These are phyloP conservation scores for Medicago lupulina DNA, from an alignment of 306 rosid species.

Conservation along the genomic window DNA sequence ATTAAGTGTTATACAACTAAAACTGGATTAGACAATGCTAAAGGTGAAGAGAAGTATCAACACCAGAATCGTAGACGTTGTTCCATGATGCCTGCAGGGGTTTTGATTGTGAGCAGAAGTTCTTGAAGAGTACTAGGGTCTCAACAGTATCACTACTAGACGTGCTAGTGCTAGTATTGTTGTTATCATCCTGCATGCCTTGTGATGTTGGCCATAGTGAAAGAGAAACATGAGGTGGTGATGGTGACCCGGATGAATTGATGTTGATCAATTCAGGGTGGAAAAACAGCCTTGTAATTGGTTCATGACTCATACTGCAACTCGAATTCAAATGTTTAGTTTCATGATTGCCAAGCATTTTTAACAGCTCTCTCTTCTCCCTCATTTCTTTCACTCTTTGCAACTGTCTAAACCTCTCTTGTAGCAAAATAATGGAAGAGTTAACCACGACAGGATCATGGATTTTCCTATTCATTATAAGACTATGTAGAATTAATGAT, in stretches of 20 bases:
- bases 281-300: slow-evolving; percentile 44
- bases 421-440: slow-evolving; percentile 78
- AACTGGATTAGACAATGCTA: slow-evolving; percentile 44
- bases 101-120: slow-evolving; percentile 40
- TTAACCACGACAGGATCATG: slow-evolving; percentile 44
- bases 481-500: background rate
- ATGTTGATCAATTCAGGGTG: slow-evolving; percentile 45
- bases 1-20: slow-evolving; percentile 9
- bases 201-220: slow-evolving; percentile 57
- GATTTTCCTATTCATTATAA: slow-evolving; percentile 52
- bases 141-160: background rate
- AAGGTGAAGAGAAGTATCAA: slow-evolving; percentile 90
- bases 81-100: slow-evolving; percentile 42
- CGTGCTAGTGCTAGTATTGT: background rate
- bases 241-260: slow-evolving; percentile 31
- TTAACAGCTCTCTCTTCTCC: slow-evolving; percentile 63
- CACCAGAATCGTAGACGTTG: slow-evolving; percentile 49
- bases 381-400: slow-evolving; percentile 86
- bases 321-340: slow-evolving; percentile 32
- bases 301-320: slow-evolving; percentile 28
- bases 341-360: slow-evolving; percentile 35
- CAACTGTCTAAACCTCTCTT: slow-evolving; percentile 78
- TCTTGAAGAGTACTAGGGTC: slow-evolving; percentile 41
- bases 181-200: slow-evolving; percentile 31
- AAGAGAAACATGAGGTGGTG: slow-evolving; percentile 54